phyloP scores from a whole-genome alignment of 116 monocot genomes.

The Dioscorea cayenensis region DNA sequence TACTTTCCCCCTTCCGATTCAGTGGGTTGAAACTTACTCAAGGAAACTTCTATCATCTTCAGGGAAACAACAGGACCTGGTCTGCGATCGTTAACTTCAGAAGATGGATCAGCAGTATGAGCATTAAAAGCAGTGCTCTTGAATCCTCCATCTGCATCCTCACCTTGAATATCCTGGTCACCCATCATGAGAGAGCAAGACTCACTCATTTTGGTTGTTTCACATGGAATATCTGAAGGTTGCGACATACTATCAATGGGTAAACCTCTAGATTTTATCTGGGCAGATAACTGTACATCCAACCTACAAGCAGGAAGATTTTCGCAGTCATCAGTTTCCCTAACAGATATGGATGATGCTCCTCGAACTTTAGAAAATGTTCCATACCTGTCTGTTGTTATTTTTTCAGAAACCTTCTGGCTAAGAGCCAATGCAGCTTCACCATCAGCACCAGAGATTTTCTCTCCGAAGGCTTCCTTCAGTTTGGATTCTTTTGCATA shows the following conservation, averaged over 20 bases:
- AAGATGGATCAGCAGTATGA: neutral
- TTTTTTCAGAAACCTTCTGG: constrained; percentile 11
- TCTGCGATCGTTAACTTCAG: constrained; percentile 5
- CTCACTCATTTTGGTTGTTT: neutral
- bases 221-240: constrained; percentile 10
- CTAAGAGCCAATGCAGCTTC: constrained; percentile 8
- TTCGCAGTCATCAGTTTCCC: neutral
- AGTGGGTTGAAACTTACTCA: neutral
- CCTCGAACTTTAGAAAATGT: neutral
- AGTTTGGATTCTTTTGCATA: constrained; percentile 12
- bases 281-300: neutral
- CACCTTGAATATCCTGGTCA: neutral
- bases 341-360: neutral
- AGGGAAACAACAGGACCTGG: constrained; percentile 7
- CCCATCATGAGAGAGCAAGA: neutral
- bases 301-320: no score
- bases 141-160: constrained; percentile 1
- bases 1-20: neutral
- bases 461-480: constrained; percentile 14
- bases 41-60: constrained; percentile 2
- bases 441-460: constrained; percentile 11
- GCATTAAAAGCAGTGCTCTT: constrained; percentile 1
- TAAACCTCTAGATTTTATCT: constrained; percentile 3
- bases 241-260: constrained; percentile 5
- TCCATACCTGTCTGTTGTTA: neutral